Percentiles rank a stretch among this genome's conserved stretches.
These are phyloP conservation scores for Penicillium palitans DNA, from an alignment of 2,329 filamentous ascomycete genomes.

Conservation along the genomic window DNA sequence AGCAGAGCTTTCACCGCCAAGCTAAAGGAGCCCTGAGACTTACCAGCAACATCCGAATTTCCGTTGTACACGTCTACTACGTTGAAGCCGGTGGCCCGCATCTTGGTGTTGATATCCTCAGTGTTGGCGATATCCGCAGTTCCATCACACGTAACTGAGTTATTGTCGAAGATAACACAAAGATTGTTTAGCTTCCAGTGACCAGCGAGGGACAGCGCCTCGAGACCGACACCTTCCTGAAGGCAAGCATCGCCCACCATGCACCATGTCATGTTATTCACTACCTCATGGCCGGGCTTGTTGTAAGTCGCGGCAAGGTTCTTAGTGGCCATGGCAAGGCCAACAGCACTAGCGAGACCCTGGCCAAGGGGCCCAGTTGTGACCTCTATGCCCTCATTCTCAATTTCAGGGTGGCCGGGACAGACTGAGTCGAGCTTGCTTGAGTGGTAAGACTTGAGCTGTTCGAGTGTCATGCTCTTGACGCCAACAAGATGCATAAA, in stretches of 20 bases:
- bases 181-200: conserved; percentile 57
- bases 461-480: conserved; percentile 34
- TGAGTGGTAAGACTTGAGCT: conserved; percentile 36
- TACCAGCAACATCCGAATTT: conserved; percentile 50
- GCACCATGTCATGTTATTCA: conserved; percentile 56
- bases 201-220: conserved; percentile 57
- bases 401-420: conserved; percentile 55
- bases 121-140: conserved; percentile 54
- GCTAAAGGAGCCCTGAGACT: background rate
- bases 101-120: conserved; percentile 59
- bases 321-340: conserved; percentile 59
- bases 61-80: conserved; percentile 58
- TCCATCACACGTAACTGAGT: conserved; percentile 59
- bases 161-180: conserved; percentile 59
- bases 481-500: conserved; percentile 36
- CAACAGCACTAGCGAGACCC: conserved; percentile 60
- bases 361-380: conserved; percentile 62
- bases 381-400: conserved; percentile 58
- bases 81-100: conserved; percentile 58
- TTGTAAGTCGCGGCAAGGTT: conserved; percentile 58
- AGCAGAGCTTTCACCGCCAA: background rate
- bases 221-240: conserved; percentile 57
- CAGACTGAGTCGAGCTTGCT: conserved; percentile 31
- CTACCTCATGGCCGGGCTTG: conserved; percentile 48
- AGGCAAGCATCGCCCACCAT: conserved; percentile 60